Conservation (phyloP, 2,329 filamentous ascomycete species). For the Elsinoe fawcettii region DNA sequence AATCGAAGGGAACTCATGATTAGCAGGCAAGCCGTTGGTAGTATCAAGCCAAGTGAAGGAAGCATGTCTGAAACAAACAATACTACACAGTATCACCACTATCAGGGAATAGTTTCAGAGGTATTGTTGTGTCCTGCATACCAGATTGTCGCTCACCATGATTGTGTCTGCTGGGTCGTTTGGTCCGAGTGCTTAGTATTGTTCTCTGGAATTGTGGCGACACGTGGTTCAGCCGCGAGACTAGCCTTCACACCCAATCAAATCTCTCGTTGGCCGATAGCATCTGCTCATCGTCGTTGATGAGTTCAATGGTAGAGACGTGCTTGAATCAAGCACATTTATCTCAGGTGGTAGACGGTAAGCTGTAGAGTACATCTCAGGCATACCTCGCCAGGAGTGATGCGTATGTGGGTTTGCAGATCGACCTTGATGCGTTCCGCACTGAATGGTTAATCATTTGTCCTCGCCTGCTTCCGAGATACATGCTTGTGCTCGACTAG, state of each 20-base stretch:
- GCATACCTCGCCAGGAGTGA: no score
- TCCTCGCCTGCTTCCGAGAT: no score
- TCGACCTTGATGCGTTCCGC: no score
- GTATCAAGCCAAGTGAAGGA: neutral
- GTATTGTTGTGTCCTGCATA: neutral
- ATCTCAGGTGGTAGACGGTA: no score
- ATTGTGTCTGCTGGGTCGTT: neutral
- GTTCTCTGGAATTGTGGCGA: conserved; percentile 17
- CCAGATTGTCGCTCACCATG: neutral
- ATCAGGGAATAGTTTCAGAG: neutral
- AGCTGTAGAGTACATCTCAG: no score
- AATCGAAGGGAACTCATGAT: neutral
- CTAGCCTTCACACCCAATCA: no score
- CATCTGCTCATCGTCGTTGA: neutral
- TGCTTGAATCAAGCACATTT: no score
- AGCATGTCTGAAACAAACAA: neutral
- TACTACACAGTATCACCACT: neutral
- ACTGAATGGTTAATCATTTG: no score
- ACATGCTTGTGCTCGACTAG: no score
- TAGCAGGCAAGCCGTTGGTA: neutral
- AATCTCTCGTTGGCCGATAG: no score
- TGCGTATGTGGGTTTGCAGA: no score
- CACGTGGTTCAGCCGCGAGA: neutral
- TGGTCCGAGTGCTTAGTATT: conserved; percentile 18
- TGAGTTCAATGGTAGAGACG: no score